Evolutionary conservation across 192 early-diverging fungal genomes (phyloP).

Genomic region (Linnemannia zychae): DNA sequence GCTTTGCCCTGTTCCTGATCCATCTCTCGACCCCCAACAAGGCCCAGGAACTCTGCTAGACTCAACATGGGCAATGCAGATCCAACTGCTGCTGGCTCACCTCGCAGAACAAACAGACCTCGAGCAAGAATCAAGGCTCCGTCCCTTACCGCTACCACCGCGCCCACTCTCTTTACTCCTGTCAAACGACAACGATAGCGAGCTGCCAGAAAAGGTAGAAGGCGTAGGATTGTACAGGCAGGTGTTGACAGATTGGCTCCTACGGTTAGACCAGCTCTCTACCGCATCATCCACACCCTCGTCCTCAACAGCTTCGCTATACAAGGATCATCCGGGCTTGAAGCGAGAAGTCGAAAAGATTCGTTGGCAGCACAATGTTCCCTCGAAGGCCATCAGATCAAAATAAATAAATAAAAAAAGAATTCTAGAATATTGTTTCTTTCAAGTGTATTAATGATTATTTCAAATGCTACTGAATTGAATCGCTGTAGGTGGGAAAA

Average conservation of each 20-base stretch:
- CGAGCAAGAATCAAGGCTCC: conserved; percentile 13
- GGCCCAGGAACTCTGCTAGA: neutral
- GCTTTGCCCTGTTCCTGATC: conserved; percentile 5
- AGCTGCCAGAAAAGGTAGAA: neutral
- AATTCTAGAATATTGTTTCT: no score
- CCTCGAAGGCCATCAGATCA: neutral
- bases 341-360: conserved; percentile 53
- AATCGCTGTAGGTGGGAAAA: neutral
- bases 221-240: conserved; percentile 17
- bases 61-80: conserved; percentile 22
- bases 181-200: neutral
- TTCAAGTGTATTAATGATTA: no score
- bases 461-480: neutral
- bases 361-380: conserved; percentile 30
- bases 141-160: neutral
- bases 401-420: neutral
- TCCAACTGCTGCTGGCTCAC: conserved; percentile 17
- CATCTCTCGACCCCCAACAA: neutral
- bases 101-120: conserved; percentile 32
- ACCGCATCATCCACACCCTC: neutral
- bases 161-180: neutral
- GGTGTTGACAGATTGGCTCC: conserved; percentile 34
- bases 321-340: conserved; percentile 17
- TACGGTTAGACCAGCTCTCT: conserved; percentile 27
- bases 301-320: neutral